phyloP scores from a whole-genome alignment of 805 yeast genomes.

The Hanseniaspora singularis region DNA sequence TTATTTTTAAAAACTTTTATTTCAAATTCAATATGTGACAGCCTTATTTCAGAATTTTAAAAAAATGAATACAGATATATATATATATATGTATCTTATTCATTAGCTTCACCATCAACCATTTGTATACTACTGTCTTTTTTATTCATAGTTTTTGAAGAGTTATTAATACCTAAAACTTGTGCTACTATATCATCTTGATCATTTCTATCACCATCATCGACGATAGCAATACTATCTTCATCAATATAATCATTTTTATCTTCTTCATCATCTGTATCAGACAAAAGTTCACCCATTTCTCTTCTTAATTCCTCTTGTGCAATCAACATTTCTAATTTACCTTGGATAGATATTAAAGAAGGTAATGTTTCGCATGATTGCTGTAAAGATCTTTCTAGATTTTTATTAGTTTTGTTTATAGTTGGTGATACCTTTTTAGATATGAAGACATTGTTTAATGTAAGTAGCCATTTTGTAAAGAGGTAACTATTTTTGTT shows the following conservation, averaged over 20 bases:
- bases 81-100: slow-evolving; percentile 18
- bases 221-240: slow-evolving; percentile 24
- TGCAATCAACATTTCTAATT: slow-evolving; percentile 60
- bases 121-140: slow-evolving; percentile 1
- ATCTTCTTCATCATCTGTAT: slow-evolving; percentile 23
- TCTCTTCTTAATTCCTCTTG: slow-evolving; percentile 62
- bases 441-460: slow-evolving; percentile 39
- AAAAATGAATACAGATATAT: too few species aligned
- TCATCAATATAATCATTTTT: slow-evolving; percentile 28
- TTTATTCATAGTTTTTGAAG: neutral
- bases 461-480: slow-evolving; percentile 69
- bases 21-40: too few species aligned
- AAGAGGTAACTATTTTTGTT: slow-evolving; percentile 36
- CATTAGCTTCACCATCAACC: slow-evolving; percentile 19
- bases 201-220: slow-evolving; percentile 31
- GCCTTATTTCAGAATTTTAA: too few species aligned
- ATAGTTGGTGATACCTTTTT: slow-evolving; percentile 14
- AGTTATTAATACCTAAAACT: neutral
- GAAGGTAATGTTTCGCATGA: slow-evolving; percentile 51
- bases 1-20: too few species aligned
- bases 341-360: slow-evolving; percentile 72
- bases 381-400: slow-evolving; percentile 47
- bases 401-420: slow-evolving; percentile 25
- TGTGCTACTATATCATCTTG: slow-evolving; percentile 32
- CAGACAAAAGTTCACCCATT: slow-evolving; percentile 31